phyloP scores from a whole-genome alignment of 163 green algal species.

The Scenedesmus sp. region DNA sequence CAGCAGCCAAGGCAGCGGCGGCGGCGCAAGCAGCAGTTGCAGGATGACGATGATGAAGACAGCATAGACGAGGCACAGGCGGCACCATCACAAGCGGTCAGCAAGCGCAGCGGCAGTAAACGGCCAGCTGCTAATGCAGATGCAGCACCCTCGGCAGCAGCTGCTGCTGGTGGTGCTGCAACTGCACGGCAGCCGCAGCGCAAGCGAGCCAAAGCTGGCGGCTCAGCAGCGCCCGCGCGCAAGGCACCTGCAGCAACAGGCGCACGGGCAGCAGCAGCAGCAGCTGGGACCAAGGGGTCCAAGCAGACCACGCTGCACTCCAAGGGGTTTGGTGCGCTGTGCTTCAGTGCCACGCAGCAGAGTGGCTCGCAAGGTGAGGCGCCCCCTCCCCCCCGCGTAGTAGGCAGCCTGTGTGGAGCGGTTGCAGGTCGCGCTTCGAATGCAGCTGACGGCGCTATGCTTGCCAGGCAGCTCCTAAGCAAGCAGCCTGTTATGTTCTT shows the following conservation, averaged over 20 bases:
- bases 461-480: not conserved
- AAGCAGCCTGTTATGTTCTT: not conserved
- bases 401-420: not conserved
- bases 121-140: not conserved
- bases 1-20: not conserved
- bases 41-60: not conserved
- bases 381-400: not conserved
- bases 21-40: constrained; percentile 16
- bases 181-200: not conserved
- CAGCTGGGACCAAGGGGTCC: not conserved
- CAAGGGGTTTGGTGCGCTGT: constrained; percentile 29
- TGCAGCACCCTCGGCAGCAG: not conserved
- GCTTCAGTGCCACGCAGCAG: constrained; percentile 15
- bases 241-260: constrained; percentile 4
- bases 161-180: not conserved
- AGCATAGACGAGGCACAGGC: not conserved
- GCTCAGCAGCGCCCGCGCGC: not conserved
- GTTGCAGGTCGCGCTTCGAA: not conserved
- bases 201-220: not conserved
- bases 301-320: constrained; percentile 34
- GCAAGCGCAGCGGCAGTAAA: constrained; percentile 22
- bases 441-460: not conserved
- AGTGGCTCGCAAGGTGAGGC: not conserved
- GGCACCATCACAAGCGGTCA: not conserved
- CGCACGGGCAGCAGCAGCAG: not conserved